phyloP scores from a whole-genome alignment of 164 flowering plant genomes.

The Saururus chinensis region DNA sequence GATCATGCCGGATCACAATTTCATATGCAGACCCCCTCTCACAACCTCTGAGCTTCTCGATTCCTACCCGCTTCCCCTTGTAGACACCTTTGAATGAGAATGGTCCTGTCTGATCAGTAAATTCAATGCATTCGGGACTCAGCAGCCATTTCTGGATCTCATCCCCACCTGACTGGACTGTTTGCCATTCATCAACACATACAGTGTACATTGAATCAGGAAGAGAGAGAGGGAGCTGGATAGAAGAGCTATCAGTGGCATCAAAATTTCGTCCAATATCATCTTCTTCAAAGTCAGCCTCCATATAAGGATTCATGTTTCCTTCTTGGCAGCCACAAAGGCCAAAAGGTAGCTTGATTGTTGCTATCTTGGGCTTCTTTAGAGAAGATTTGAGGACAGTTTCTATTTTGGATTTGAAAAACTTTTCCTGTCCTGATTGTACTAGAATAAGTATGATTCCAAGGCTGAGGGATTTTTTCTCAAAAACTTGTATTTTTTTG shows the following conservation, averaged over 20 bases:
- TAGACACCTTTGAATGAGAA: conserved; percentile 68
- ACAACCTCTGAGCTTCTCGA: conserved; percentile 82
- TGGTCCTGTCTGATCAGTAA: conserved; percentile 59
- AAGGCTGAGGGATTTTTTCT: conserved; percentile 69
- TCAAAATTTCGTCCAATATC: conserved; percentile 24
- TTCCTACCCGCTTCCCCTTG: conserved; percentile 59
- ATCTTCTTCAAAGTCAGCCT: conserved; percentile 49
- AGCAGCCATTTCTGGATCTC: conserved; percentile 69
- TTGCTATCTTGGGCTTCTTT: conserved; percentile 44
- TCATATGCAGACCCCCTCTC: conserved; percentile 76
- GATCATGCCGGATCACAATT: conserved; percentile 61
- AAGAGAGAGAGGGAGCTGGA: conserved; percentile 46
- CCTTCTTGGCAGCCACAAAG: conserved; percentile 95
- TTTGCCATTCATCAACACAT: conserved; percentile 90
- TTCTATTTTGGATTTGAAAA: conserved; percentile 45
- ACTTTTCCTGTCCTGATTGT: conserved; percentile 58
- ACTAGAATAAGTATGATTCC: conserved; percentile 49
- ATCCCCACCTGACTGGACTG: conserved; percentile 53
- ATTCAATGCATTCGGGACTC: conserved; percentile 63
- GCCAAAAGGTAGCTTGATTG: conserved; percentile 81
- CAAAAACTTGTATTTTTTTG: conserved; percentile 88
- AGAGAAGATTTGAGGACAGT: conserved; percentile 53
- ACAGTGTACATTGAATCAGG: conserved; percentile 41
- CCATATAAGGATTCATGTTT: conserved; percentile 30
- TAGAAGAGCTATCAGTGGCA: conserved; percentile 21